Evolutionary conservation across 139 green algal genomes (phyloP).

Genomic region (Coelastrella sp.): DNA sequence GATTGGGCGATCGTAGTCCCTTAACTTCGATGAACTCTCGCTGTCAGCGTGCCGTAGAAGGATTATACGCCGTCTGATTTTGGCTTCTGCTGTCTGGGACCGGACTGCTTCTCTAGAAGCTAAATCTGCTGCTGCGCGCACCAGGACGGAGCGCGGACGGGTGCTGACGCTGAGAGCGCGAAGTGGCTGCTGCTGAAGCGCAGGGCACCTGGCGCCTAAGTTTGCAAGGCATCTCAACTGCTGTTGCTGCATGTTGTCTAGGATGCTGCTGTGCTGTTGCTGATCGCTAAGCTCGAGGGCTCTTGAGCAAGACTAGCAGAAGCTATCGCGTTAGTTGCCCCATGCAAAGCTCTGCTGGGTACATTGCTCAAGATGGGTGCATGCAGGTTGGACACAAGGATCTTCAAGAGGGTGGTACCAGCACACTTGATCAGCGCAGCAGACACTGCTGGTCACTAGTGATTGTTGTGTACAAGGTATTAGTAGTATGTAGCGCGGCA

Average conservation of each 20-base stretch:
- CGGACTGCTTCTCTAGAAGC: neutral
- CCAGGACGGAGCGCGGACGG: neutral
- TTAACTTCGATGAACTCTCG: constrained; percentile 33
- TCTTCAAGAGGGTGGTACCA: no score
- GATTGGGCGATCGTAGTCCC: constrained; percentile 48
- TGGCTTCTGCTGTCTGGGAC: neutral
- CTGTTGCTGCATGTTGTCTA: neutral
- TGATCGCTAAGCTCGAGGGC: no score
- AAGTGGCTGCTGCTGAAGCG: neutral
- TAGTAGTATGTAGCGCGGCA: neutral
- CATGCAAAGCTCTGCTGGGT: neutral
- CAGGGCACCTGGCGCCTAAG: neutral
- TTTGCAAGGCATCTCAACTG: neutral
- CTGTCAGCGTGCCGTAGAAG: constrained; percentile 88
- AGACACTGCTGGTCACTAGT: no score
- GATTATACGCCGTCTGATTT: constrained; percentile 65
- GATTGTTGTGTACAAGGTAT: no score
- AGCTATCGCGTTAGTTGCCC: no score
- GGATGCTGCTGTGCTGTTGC: neutral
- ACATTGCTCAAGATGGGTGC: neutral
- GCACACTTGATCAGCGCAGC: no score
- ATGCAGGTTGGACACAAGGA: neutral
- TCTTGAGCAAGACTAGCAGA: neutral
- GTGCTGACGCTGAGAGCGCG: neutral
- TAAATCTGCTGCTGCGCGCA: neutral